These are phyloP conservation scores for Penicillium nordicum DNA, from an alignment of 2,329 filamentous ascomycete species.

Conservation along the genomic window DNA sequence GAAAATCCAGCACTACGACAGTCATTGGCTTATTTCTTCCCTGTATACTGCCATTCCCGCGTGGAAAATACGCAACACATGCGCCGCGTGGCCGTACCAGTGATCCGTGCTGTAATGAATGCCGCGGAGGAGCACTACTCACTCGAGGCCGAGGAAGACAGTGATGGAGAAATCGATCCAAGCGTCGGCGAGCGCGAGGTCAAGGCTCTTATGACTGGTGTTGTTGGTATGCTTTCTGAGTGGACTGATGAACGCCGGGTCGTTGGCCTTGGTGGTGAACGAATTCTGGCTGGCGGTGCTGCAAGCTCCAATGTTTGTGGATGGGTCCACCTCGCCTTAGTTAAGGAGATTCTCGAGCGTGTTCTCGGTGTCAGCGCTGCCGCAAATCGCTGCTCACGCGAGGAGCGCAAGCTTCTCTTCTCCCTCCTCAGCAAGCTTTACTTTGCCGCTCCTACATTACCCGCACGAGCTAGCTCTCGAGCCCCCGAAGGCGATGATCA, in stretches of 20 bases:
- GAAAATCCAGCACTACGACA: conserved; percentile 80
- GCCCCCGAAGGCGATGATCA: conserved; percentile 59
- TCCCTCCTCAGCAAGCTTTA: conserved; percentile 78
- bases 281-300: conserved; percentile 48
- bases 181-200: conserved; percentile 66
- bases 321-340: conserved; percentile 76
- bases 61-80: conserved; percentile 79
- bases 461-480: conserved; percentile 37
- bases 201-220: conserved; percentile 64
- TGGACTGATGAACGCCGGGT: conserved; percentile 92
- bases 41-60: conserved; percentile 86
- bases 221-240: conserved; percentile 75
- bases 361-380: conserved; percentile 52
- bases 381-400: conserved; percentile 48
- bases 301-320: conserved; percentile 59
- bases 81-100: conserved; percentile 67
- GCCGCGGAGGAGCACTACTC: conserved; percentile 63
- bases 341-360: conserved; percentile 71
- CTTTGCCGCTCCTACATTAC: conserved; percentile 63
- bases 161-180: conserved; percentile 69
- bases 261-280: conserved; percentile 56
- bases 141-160: conserved; percentile 69
- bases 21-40: conserved; percentile 87
- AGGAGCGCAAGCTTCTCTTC: conserved; percentile 80
- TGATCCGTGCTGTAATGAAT: conserved; percentile 66